Evolutionary conservation across 1,284 basidiomycete species (phyloP).

Genomic region (Pseudozyma flocculosa): DNA sequence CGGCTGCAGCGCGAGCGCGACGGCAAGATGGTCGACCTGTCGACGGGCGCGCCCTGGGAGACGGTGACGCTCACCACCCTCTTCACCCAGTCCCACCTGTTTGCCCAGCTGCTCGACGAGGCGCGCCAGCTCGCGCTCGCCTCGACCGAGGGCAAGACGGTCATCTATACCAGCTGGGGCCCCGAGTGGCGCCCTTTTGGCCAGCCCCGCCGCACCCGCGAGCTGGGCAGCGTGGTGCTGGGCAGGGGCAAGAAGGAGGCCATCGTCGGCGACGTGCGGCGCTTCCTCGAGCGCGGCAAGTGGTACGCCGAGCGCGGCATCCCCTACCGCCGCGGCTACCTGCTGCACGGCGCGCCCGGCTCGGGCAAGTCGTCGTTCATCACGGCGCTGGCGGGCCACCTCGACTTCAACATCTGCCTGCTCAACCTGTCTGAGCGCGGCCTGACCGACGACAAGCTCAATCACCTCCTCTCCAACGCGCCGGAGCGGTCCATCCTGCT

Average conservation of each 20-base stretch:
- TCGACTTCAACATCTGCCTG: conserved; percentile 90
- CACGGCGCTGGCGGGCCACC: conserved; percentile 86
- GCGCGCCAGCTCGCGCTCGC: conserved; percentile 83
- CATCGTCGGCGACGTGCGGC: conserved; percentile 75
- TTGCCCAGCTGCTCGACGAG: conserved; percentile 78
- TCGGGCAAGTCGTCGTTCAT: conserved; percentile 99
- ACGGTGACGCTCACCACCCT: conserved; percentile 92
- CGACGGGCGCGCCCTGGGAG: conserved; percentile 93
- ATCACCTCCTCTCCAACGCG: conserved; percentile 86
- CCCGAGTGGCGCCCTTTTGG: conserved; percentile 96
- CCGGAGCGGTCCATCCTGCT: conserved; percentile 90
- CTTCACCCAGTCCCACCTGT: conserved; percentile 77
- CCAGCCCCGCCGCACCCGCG: conserved; percentile 81
- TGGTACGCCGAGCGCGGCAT: conserved; percentile 99
- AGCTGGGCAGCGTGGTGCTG: conserved; percentile 88
- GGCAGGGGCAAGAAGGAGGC: conserved; percentile 75
- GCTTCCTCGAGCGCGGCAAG: conserved; percentile 78
- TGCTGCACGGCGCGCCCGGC: conserved; percentile 92
- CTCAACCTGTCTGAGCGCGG: conserved; percentile 96
- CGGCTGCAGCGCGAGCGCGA: conserved; percentile 84
- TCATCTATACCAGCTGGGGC: conserved; percentile 95
- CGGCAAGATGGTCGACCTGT: conserved; percentile 74
- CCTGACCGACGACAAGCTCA: conserved; percentile 93
- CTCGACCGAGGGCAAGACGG: conserved; percentile 87
- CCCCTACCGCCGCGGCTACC: conserved; percentile 92